A percentile compares a stretch with the other conserved stretches of the same genome.
Evolutionary conservation across 2,329 filamentous ascomycete species (phyloP).

Genomic region (Diaporthe sp.): DNA sequence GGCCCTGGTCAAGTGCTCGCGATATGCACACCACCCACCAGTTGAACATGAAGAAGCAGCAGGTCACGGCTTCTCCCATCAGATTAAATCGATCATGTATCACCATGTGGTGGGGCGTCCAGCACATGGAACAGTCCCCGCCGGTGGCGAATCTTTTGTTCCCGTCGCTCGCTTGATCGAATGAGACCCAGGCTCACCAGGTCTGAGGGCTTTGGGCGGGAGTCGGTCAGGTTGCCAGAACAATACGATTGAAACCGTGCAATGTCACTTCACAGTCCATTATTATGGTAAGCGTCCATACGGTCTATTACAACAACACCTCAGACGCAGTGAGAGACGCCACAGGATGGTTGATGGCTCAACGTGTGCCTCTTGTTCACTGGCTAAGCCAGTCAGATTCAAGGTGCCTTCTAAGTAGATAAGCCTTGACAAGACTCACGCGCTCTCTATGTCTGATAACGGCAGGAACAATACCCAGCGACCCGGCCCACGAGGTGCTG

Average conservation of each 20-base stretch:
- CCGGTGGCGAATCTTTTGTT: background rate
- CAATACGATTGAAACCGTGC: background rate
- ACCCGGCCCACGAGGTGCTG: background rate
- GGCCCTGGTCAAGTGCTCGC: conserved; percentile 1
- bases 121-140: background rate
- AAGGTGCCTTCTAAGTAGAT: background rate
- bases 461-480: background rate
- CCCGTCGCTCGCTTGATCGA: background rate
- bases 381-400: background rate
- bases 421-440: background rate
- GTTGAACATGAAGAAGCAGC: background rate
- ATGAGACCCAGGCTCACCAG: background rate
- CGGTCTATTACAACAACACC: background rate
- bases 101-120: background rate
- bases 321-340: background rate
- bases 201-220: background rate
- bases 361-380: background rate
- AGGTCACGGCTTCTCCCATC: background rate
- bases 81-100: background rate
- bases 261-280: background rate
- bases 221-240: conserved; percentile 20
- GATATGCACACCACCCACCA: background rate
- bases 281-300: background rate
- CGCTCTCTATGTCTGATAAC: background rate
- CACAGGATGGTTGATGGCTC: background rate